A percentile compares a stretch with the other conserved stretches of the same genome.
Evolutionary conservation across 208 protist species (phyloP).

Genomic region (Leishmania major): DNA sequence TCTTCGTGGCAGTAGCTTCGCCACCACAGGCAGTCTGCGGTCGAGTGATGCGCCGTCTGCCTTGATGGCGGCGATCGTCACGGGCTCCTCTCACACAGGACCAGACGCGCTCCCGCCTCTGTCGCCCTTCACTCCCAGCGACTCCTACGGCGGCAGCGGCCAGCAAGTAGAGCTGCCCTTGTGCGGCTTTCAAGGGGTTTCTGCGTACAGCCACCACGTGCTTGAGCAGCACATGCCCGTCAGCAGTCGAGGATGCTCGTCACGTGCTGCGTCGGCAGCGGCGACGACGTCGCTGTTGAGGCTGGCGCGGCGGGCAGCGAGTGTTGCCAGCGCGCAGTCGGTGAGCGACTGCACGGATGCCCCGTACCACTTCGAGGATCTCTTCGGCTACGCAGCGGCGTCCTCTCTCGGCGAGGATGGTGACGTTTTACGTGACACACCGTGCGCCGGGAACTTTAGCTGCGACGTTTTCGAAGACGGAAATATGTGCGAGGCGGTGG

Average conservation of each 20-base stretch:
- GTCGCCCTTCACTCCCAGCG: background rate
- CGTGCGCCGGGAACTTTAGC: background rate
- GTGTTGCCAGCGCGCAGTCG: slow-evolving; percentile 18
- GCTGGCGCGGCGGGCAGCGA: slow-evolving; percentile 5
- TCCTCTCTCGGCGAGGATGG: slow-evolving; percentile 19
- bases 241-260: background rate
- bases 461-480: background rate
- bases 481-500: background rate
- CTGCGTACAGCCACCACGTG: slow-evolving; percentile 3
- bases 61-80: background rate
- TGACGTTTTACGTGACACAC: background rate
- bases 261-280: background rate
- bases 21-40: too few relatives aligned
- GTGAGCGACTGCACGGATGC: slow-evolving; percentile 24
- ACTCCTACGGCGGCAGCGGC: background rate
- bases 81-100: background rate
- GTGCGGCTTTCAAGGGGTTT: background rate
- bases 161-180: background rate
- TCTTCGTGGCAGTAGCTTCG: background rate
- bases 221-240: slow-evolving; percentile 7
- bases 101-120: background rate
- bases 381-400: slow-evolving; percentile 16
- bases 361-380: slow-evolving; percentile 21
- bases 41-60: background rate
- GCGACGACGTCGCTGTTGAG: background rate